These are phyloP conservation scores for Serendipita sp. DNA, from an alignment of 768 basidiomycete species.

Conservation along the genomic window DNA sequence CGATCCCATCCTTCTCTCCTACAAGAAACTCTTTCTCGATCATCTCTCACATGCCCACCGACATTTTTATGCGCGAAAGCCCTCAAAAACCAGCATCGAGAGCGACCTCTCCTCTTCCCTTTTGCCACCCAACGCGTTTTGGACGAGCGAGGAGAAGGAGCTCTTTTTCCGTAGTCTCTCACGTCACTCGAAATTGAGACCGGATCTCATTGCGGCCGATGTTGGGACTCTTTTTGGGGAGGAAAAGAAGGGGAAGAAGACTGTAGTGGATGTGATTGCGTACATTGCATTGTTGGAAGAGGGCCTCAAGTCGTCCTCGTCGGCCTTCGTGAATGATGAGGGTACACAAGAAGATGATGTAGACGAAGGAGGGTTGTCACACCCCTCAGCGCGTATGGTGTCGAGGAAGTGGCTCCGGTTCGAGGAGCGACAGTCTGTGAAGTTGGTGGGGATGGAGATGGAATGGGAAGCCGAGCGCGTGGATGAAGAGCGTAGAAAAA, in stretches of 20 bases:
- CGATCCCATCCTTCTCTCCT: too few species aligned
- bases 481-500: conserved; percentile 14
- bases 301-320: conserved; percentile 10
- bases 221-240: too few species aligned
- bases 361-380: conserved; percentile 11
- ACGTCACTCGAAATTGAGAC: conserved; percentile 51
- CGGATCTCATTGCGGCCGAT: conserved; percentile 58
- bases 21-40: too few species aligned
- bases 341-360: not conserved
- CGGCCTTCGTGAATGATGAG: conserved; percentile 21
- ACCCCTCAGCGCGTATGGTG: conserved; percentile 38
- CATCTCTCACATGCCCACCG: too few species aligned
- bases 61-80: too few species aligned
- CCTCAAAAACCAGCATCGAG: too few species aligned
- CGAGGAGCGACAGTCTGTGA: conserved; percentile 32
- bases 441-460: conserved; percentile 19
- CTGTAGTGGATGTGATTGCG: conserved; percentile 45
- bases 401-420: conserved; percentile 33
- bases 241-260: conserved; percentile 54
- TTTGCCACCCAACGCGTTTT: conserved; percentile 23
- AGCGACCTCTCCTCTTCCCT: not conserved
- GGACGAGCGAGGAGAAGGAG: conserved; percentile 56
- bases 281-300: conserved; percentile 44
- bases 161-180: conserved; percentile 55
- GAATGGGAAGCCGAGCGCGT: conserved; percentile 17